Evolutionary conservation across 495 filamentous ascomycete species (phyloP).

Genomic region (Aspergillus sparsus): DNA sequence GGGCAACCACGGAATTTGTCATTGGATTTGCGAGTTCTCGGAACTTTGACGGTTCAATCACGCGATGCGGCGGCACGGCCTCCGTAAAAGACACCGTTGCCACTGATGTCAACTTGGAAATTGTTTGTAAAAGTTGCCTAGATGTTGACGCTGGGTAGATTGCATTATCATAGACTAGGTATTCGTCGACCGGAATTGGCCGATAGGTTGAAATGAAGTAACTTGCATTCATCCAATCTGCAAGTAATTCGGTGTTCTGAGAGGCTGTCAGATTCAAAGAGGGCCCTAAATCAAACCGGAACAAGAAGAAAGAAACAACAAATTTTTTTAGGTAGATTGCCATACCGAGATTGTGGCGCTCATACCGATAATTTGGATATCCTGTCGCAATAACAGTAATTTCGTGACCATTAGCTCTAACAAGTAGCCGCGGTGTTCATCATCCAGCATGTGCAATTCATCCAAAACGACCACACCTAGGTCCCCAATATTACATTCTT

Average conservation of each 20-base stretch:
- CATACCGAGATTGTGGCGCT: conserved; percentile 74
- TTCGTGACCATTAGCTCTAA: conserved; percentile 82
- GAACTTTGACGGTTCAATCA: conserved; percentile 54
- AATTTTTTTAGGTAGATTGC: background rate
- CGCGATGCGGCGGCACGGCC: conserved; percentile 47
- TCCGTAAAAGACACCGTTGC: conserved; percentile 33
- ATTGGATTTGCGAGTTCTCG: conserved; percentile 64
- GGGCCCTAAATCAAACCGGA: background rate
- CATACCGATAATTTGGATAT: conserved; percentile 79
- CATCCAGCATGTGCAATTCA: conserved; percentile 81
- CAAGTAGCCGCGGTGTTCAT: conserved; percentile 76
- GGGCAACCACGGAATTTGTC: conserved; percentile 67
- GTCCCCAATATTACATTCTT: conserved; percentile 65
- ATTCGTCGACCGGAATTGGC: conserved; percentile 73
- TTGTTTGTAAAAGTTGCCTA: conserved; percentile 61
- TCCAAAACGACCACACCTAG: conserved; percentile 73
- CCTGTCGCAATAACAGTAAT: conserved; percentile 65
- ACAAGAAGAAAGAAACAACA: background rate
- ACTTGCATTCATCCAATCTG: conserved; percentile 70
- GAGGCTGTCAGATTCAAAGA: conserved; percentile 19
- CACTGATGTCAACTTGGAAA: conserved; percentile 51
- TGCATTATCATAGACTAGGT: conserved; percentile 72
- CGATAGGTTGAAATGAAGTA: conserved; percentile 74
- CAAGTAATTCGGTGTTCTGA: conserved; percentile 68
- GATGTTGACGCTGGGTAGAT: conserved; percentile 67